Evolutionary conservation across 495 filamentous ascomycete genomes (phyloP).

Genomic region (Parachaetomium inaequale): DNA sequence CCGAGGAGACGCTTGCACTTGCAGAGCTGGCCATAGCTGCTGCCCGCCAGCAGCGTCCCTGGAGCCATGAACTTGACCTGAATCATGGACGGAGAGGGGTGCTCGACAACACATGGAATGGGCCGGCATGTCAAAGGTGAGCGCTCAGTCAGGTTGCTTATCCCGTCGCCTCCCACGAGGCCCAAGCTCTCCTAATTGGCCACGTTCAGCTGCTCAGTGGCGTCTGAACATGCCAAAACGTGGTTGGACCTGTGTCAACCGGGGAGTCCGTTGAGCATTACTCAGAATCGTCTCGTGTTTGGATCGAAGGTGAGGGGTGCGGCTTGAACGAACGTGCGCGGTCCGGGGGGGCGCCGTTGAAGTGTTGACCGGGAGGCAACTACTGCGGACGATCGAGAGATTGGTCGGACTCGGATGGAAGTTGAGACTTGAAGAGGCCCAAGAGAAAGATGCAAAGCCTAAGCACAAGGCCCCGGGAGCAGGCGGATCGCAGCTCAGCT

Average conservation of each 20-base stretch:
- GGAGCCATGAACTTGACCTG: not conserved
- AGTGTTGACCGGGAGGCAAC: too few relatives aligned
- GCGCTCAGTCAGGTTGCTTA: not conserved
- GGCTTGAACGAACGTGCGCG: not conserved
- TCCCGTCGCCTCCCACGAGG: not conserved
- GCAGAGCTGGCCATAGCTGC: not conserved
- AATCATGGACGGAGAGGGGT: not conserved
- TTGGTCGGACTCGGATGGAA: too few relatives aligned
- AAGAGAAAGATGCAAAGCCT: too few relatives aligned
- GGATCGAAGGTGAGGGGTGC: too few relatives aligned
- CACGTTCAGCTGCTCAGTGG: not conserved
- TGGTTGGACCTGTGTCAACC: not conserved
- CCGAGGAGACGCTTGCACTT: not conserved
- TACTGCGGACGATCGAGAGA: too few relatives aligned
- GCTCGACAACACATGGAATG: not conserved
- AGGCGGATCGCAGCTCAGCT: too few relatives aligned
- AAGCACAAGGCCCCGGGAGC: too few relatives aligned
- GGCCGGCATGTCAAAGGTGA: not conserved
- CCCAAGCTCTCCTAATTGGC: not conserved
- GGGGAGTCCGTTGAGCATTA: not conserved
- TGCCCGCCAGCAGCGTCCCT: not conserved
- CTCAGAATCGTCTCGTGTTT: not conserved
- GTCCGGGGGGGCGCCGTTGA: not conserved
- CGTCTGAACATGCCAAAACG: not conserved
- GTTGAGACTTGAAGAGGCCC: too few relatives aligned